Base-by-base conservation (phyloP, 352 stramenopile species). In the Phytophthora aleatoria region DNA sequence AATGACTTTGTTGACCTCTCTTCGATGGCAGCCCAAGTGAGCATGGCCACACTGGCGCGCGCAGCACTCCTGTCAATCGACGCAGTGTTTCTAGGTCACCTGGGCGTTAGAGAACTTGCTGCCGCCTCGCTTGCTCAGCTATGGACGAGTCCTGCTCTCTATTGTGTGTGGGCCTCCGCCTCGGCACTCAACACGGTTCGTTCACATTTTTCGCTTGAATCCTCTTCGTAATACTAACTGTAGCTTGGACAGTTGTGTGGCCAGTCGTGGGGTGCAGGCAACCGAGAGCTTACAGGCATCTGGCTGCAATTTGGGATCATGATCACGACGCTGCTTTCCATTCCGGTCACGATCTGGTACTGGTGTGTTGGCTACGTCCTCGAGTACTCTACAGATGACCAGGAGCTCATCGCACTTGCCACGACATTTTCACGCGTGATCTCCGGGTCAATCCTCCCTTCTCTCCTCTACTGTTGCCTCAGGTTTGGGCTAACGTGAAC, bases 271-370 rank as follows among this genome's bases (percentile, higher is more conserved):
- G 84, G 84, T 33, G 82, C 84, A 30, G 69, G 72, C 11, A 91
- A 92, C 57, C 67, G 75, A 42, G 73, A 87, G 38, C 77, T 92
- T 51, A 90, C 76, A n/a, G 84, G 81, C 43, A 69, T 91, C 16
- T 92, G 82, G 82, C 72, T 91, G 24, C 84, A 92, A 62, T 85
- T 91, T 47, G 84, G 78, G 2, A 57, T 91, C 11, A 30, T 88
- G 30, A 65, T 91, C 59, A 83, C 80, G 28, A 82, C 60, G 11
- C 47, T 85, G 35, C 65, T 91, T 48, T 85, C 79, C 0, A 52
- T 90, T 1, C 83, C 81, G 1, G 81, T 91, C 7, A 67, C 80
- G 15, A 33, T 83, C n/a, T 91, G 81, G 81, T 92, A 90, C 55
- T 92, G 84, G 80, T 86, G 72, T 52, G 55, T 91, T 53, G 73